Percentiles rank a stretch among this genome's conserved stretches.
Conservation (phyloP, 2,329 filamentous ascomycete species). For the Penicillium sp. region DNA sequence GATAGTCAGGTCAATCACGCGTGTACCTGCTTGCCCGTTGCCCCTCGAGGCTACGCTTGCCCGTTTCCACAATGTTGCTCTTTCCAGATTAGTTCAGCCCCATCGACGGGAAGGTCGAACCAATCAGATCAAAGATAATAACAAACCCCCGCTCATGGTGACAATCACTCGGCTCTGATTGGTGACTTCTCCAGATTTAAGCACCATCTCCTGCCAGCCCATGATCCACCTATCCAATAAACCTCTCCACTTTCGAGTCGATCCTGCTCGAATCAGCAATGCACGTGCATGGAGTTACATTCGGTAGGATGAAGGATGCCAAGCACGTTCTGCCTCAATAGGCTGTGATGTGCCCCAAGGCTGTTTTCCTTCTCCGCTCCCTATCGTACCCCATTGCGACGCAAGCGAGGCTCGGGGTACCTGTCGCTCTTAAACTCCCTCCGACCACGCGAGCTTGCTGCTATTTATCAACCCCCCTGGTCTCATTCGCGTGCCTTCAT, state of each 20-base stretch:
- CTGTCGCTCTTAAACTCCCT: conserved; percentile 14
- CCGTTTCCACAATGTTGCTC: background rate
- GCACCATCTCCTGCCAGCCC: conserved; percentile 6
- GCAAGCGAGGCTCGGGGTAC: conserved; percentile 13
- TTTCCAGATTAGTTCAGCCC: background rate
- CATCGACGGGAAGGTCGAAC: background rate
- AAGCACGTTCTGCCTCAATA: conserved; percentile 29
- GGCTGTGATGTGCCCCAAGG: conserved; percentile 15
- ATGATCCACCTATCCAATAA: background rate
- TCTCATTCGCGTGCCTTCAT: conserved; percentile 3
- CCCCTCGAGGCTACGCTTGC: background rate
- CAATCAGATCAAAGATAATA: background rate
- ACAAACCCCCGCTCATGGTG: background rate
- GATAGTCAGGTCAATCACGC: background rate
- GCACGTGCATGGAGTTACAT: conserved; percentile 24
- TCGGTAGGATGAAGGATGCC: conserved; percentile 11
- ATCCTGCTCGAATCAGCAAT: conserved; percentile 24
- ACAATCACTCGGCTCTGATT: conserved; percentile 8
- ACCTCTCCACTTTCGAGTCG: conserved; percentile 5
- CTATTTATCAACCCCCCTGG: background rate
- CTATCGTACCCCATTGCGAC: conserved; percentile 10
- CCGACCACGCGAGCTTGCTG: background rate
- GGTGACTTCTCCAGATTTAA: conserved; percentile 11
- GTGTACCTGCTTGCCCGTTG: background rate
- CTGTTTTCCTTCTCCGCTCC: conserved; percentile 21